Evolutionary conservation across 352 stramenopile genomes (phyloP), one percentile per base, ranked within the genome.

Genomic region (Globisporangium heterothallicum): DNA sequence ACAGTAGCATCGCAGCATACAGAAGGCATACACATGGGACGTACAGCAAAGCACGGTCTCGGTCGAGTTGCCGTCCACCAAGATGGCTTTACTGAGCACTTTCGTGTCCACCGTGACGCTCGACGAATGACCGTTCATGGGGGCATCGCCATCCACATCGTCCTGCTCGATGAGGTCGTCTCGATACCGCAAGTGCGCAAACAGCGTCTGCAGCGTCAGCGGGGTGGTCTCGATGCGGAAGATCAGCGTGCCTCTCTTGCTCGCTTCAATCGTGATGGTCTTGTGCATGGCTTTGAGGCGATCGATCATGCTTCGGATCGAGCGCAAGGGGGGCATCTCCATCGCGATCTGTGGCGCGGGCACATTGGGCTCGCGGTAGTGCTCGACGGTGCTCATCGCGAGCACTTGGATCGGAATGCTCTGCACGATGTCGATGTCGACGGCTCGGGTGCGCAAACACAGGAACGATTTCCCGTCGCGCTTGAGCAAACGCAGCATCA

Each of bases 381-480:
- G 80, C 44, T 86, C 74, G 13, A 85, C 74, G 2, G 70, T 73
- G 47, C 63, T 84, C 75, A 91, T 88, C 14, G 82, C 66, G 47
- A 93, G 46, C 57, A 93, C 77, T 29, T 86, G 64, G 54, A 93
- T 89, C 19, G 82, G 82, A 36, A 93, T 81, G 51, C 78, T 93
- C 64, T 93, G 82, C 34, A 90, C 72, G 36, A 93, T 91, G 55
- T 93, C 79, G 40, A 93, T 86, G 56, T 93, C 82, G 26, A 93
- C 78, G 0, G 82, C 80, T 16, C 79, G 59, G 0, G 78, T 89
- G 32, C 80, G 68, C 6, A 93, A 54, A 46, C 79, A 90, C 32
- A 93, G 61, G 48, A 87, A 89, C 44, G 82, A 88, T 53, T 57
- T 59, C 46, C 72, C 78, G 58, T 87, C 77, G 42, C 82, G 79